These are phyloP conservation scores for Entomortierella chlamydospora DNA, from an alignment of 192 early-diverging fungal genomes.

Conservation along the genomic window DNA sequence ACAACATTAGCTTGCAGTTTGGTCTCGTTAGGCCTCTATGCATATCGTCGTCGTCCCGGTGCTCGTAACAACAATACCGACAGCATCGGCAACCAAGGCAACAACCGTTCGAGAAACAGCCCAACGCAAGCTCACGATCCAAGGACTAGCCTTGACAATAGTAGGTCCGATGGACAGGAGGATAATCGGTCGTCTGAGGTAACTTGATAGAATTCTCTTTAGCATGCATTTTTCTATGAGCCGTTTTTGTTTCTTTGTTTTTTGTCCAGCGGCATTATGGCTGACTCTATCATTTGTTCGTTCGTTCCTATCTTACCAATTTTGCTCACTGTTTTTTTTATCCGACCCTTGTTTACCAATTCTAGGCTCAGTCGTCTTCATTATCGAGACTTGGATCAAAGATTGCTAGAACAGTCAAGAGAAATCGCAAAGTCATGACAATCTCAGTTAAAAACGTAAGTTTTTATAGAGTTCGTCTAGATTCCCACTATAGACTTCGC, in stretches of 20 bases:
- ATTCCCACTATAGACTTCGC: too few species aligned
- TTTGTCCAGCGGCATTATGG: not conserved
- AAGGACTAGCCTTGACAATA: constrained; percentile 15
- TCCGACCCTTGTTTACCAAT: not conserved
- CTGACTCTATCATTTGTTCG: too few species aligned
- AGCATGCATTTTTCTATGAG: not conserved
- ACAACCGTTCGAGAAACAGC: not conserved
- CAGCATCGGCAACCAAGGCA: not conserved
- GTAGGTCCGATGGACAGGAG: not conserved
- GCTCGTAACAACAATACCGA: not conserved
- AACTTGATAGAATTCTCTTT: not conserved
- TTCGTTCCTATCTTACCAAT: not conserved
- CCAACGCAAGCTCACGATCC: constrained; percentile 17
- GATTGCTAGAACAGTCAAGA: constrained; percentile 55
- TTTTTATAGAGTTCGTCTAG: too few species aligned
- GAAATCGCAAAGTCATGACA: constrained; percentile 64
- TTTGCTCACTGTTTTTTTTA: not conserved
- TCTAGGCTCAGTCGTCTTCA: constrained; percentile 37
- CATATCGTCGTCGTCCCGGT: constrained; percentile 28
- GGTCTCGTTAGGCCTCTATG: constrained; percentile 35
- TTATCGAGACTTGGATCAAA: constrained; percentile 50
- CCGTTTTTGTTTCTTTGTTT: constrained; percentile 11
- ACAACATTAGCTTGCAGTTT: constrained; percentile 41
- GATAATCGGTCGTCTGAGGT: constrained; percentile 41
- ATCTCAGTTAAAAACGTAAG: constrained; percentile 72